Conservation (phyloP, 2,329 filamentous ascomycete species). For the Venturia aucupariae region DNA sequence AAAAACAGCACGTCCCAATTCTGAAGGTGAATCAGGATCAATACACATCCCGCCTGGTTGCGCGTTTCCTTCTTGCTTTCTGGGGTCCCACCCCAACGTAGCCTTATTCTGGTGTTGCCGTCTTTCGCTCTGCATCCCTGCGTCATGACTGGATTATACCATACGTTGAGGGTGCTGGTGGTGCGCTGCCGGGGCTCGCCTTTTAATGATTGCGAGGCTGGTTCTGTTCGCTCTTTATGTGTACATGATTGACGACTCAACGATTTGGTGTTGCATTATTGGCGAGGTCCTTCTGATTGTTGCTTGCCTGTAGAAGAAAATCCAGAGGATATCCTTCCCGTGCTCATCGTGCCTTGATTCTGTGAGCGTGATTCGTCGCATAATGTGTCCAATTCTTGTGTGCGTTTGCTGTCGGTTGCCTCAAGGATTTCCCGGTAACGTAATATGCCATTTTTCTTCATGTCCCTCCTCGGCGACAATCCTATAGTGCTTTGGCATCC, state of each 20-base stretch:
- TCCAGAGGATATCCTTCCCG: neutral
- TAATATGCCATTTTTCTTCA: neutral
- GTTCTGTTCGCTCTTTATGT: neutral
- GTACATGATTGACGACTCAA: neutral
- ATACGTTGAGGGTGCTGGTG: slow-evolving; percentile 2
- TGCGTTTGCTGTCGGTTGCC: neutral
- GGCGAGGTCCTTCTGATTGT: neutral
- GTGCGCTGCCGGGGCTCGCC: neutral
- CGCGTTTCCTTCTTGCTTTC: slow-evolving; percentile 28
- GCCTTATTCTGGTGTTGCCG: neutral
- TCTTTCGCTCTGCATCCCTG: neutral
- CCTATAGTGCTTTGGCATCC: neutral
- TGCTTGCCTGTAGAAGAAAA: neutral
- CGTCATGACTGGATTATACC: neutral
- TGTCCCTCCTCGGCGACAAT: neutral
- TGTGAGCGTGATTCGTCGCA: neutral
- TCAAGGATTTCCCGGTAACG: neutral
- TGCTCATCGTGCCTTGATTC: neutral
- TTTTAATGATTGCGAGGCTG: neutral
- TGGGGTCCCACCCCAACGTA: slow-evolving; percentile 10
- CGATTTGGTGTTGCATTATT: neutral
- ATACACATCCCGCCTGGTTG: slow-evolving; percentile 35
- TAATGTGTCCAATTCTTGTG: neutral
- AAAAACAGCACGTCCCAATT: slow-evolving; percentile 30
- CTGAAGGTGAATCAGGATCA: slow-evolving; percentile 29